Conservation (phyloP, 495 filamentous ascomycete species). For the Ramalina intermedia region DNA sequence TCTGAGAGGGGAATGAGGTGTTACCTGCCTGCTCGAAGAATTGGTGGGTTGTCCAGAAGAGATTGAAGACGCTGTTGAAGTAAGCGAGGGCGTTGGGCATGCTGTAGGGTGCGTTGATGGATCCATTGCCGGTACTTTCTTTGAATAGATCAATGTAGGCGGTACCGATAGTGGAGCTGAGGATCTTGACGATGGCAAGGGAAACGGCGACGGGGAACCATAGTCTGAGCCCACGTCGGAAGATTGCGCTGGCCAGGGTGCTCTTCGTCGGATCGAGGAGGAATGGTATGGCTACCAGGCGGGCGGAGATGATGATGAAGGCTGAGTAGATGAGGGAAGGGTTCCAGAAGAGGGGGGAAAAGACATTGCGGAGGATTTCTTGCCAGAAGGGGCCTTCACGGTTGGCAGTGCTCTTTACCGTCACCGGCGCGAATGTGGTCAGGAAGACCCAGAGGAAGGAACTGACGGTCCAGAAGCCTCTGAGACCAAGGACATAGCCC, state of each 20-base stretch:
- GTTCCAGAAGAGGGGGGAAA: slow-evolving; percentile 26
- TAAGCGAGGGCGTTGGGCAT: slow-evolving; percentile 20
- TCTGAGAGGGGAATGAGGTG: slow-evolving; percentile 21
- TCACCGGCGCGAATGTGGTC: slow-evolving; percentile 19
- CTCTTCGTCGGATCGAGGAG: slow-evolving; percentile 16
- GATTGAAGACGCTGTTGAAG: slow-evolving; percentile 25
- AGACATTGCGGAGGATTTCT: slow-evolving; percentile 18
- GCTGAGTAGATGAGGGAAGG: slow-evolving; percentile 21
- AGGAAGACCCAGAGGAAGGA: slow-evolving; percentile 25
- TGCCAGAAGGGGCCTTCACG: slow-evolving; percentile 16
- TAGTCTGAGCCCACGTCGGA: slow-evolving; percentile 27
- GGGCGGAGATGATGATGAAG: slow-evolving; percentile 24
- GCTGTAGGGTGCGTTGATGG: slow-evolving; percentile 12
- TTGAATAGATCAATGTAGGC: slow-evolving; percentile 14
- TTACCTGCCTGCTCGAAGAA: slow-evolving; percentile 19
- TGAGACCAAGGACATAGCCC: slow-evolving; percentile 21
- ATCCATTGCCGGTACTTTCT: slow-evolving; percentile 13
- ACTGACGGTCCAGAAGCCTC: slow-evolving; percentile 21
- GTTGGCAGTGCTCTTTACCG: slow-evolving; percentile 15
- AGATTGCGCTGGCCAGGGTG: slow-evolving; percentile 22
- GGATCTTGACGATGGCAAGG: slow-evolving; percentile 16
- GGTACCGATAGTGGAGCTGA: slow-evolving; percentile 9
- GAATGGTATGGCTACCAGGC: slow-evolving; percentile 23
- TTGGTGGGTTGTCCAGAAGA: slow-evolving; percentile 21
- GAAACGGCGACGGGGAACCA: slow-evolving; percentile 20